Evolutionary conservation across 805 yeast species (phyloP).

Genomic region (Candida adriatica): DNA sequence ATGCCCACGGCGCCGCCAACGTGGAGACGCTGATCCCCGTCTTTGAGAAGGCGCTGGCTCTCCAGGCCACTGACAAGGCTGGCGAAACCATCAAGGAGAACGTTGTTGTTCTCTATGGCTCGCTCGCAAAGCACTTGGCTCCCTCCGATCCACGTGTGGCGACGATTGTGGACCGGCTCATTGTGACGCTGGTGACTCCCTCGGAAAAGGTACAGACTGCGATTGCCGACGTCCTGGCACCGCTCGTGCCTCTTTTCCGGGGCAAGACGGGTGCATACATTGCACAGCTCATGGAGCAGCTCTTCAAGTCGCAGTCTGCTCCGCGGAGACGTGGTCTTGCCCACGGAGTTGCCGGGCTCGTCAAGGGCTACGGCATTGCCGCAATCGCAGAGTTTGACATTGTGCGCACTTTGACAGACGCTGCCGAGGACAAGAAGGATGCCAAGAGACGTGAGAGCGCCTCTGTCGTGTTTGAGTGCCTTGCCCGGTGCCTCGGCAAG

Average conservation of each 20-base stretch:
- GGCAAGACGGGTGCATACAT: constrained; percentile 46
- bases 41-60: constrained; percentile 60
- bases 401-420: constrained; percentile 66
- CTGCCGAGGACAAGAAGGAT: constrained; percentile 81
- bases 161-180: constrained; percentile 58
- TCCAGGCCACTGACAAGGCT: constrained; percentile 40
- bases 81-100: constrained; percentile 69
- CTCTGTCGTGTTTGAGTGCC: constrained; percentile 75
- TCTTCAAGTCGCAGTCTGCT: constrained; percentile 43
- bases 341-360: constrained; percentile 90
- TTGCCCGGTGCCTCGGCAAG: constrained; percentile 69
- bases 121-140: constrained; percentile 79
- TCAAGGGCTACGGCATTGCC: constrained; percentile 81
- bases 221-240: constrained; percentile 78
- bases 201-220: constrained; percentile 89
- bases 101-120: constrained; percentile 82
- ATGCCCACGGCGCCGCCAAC: constrained; percentile 52
- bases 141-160: constrained; percentile 59
- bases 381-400: constrained; percentile 72
- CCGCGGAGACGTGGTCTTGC: constrained; percentile 83
- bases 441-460: constrained; percentile 78
- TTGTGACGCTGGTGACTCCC: constrained; percentile 76
- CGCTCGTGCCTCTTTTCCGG: constrained; percentile 58
- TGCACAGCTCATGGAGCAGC: constrained; percentile 49
- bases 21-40: constrained; percentile 75